These are phyloP conservation scores for Starmera amethionina DNA, from an alignment of 805 yeast genomes.

Conservation along the genomic window DNA sequence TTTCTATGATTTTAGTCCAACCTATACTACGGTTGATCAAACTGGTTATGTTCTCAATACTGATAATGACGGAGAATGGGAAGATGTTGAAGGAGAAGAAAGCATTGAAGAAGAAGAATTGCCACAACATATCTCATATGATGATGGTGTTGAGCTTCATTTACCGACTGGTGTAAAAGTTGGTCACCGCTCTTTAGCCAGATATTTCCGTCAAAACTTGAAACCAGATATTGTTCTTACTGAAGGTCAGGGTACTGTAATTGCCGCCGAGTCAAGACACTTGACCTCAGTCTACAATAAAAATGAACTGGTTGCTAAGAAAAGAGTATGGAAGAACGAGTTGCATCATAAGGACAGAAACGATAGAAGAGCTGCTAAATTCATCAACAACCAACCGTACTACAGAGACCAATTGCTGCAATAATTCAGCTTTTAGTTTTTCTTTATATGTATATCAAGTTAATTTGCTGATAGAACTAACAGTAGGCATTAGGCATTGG, in stretches of 20 bases:
- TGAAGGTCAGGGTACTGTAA: constrained; percentile 80
- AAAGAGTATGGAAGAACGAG: constrained; percentile 65
- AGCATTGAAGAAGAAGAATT: constrained; percentile 28
- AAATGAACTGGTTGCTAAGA: constrained; percentile 35
- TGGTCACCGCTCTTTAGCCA: constrained; percentile 77
- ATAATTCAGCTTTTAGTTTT: constrained; percentile 10
- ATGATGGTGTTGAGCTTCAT: constrained; percentile 60
- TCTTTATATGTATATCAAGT: not conserved
- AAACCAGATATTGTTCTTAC: constrained; percentile 45
- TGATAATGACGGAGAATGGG: constrained; percentile 22
- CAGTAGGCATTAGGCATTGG: too few relatives aligned
- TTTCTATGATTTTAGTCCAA: constrained; percentile 78
- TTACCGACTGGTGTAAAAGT: constrained; percentile 77
- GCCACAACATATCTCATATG: constrained; percentile 36
- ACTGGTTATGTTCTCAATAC: not conserved
- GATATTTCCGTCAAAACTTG: constrained; percentile 70
- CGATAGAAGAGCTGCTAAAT: constrained; percentile 58
- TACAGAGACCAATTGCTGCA: constrained; percentile 72
- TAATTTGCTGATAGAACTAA: not conserved
- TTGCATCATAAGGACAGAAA: constrained; percentile 38
- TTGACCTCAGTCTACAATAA: constrained; percentile 30
- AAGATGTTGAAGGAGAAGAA: constrained; percentile 14
- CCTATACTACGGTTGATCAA: constrained; percentile 33
- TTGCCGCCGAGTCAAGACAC: constrained; percentile 72
- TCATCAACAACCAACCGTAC: constrained; percentile 81